Conservation (phyloP, 768 basidiomycete species). For the Paxillus ammoniavirescens region DNA sequence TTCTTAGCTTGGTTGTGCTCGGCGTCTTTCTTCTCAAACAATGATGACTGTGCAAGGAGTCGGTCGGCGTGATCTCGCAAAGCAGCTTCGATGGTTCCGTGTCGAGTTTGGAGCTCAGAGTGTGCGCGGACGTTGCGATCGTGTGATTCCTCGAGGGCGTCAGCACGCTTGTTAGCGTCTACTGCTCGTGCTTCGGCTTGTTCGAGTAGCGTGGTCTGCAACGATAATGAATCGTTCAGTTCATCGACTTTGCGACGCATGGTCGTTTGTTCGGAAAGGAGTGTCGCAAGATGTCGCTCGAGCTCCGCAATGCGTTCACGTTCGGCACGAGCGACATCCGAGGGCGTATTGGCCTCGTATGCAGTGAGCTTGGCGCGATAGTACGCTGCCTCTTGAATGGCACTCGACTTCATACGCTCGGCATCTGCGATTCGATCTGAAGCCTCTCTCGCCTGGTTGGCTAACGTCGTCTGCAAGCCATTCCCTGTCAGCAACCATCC, state of each 20-base stretch:
- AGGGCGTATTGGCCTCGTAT: slow-evolving; percentile 65
- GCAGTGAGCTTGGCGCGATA: slow-evolving; percentile 94
- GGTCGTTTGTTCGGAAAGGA: slow-evolving; percentile 59
- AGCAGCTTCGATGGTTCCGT: slow-evolving; percentile 56
- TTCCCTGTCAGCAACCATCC: slow-evolving; percentile 8
- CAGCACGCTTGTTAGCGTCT: slow-evolving; percentile 75
- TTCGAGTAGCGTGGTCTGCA: slow-evolving; percentile 75
- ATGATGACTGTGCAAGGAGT: slow-evolving; percentile 68
- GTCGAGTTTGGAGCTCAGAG: slow-evolving; percentile 65
- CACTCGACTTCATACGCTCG: slow-evolving; percentile 71
- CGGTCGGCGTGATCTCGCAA: slow-evolving; percentile 77
- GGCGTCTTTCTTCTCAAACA: slow-evolving; percentile 75
- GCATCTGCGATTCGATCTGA: slow-evolving; percentile 80
- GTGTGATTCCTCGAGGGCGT: slow-evolving; percentile 68
- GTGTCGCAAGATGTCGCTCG: slow-evolving; percentile 63
- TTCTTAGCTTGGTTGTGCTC: slow-evolving; percentile 63
- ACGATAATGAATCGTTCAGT: slow-evolving; percentile 66
- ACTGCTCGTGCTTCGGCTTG: slow-evolving; percentile 76
- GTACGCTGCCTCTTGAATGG: slow-evolving; percentile 92
- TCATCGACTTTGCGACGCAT: slow-evolving; percentile 74
- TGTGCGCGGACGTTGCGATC: slow-evolving; percentile 62
- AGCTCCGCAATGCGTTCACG: slow-evolving; percentile 74
- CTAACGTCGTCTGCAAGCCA: slow-evolving; percentile 56
- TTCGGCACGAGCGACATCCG: slow-evolving; percentile 70
- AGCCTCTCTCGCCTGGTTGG: slow-evolving; percentile 71